Conservation (phyloP, 2,329 filamentous ascomycete genomes). For the Emmonsiellopsis sp. region DNA sequence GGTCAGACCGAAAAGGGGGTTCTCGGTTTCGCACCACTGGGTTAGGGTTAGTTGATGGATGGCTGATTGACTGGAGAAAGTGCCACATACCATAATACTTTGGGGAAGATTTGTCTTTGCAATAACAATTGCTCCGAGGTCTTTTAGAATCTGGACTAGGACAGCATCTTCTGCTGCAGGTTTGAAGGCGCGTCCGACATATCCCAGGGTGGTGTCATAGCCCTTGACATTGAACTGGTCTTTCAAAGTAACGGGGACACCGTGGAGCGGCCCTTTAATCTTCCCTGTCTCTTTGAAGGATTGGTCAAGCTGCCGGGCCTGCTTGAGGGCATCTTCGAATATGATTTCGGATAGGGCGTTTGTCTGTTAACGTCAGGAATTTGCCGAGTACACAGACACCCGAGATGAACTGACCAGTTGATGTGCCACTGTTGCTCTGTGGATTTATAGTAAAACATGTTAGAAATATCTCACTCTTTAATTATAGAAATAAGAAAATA, state of each 20-base stretch:
- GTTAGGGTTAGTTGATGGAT: background rate
- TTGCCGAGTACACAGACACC: background rate
- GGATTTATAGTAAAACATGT: background rate
- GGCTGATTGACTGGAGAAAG: background rate
- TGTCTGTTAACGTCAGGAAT: background rate
- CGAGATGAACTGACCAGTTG: conserved; percentile 13
- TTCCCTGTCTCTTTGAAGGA: conserved; percentile 33
- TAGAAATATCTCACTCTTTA: background rate
- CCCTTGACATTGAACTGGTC: conserved; percentile 17
- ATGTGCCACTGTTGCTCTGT: conserved; percentile 18
- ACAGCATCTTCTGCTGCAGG: conserved; percentile 5
- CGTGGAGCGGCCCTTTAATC: conserved; percentile 23
- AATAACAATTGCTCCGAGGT: conserved; percentile 45
- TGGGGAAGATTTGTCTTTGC: conserved; percentile 53
- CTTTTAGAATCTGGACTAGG: conserved; percentile 9
- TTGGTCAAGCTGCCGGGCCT: conserved; percentile 17
- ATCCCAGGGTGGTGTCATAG: conserved; percentile 11
- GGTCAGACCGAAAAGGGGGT: conserved; percentile 50
- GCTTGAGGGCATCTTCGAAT: conserved; percentile 17
- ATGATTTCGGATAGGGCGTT: conserved; percentile 21
- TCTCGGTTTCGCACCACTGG: conserved; percentile 47
- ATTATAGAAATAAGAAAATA: background rate
- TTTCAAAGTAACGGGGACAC: conserved; percentile 21
- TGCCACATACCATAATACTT: conserved; percentile 47
- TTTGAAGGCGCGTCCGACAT: conserved; percentile 10